Conservation (phyloP, 179 eudicot genomes). For the Amaranthus tricolor region DNA sequence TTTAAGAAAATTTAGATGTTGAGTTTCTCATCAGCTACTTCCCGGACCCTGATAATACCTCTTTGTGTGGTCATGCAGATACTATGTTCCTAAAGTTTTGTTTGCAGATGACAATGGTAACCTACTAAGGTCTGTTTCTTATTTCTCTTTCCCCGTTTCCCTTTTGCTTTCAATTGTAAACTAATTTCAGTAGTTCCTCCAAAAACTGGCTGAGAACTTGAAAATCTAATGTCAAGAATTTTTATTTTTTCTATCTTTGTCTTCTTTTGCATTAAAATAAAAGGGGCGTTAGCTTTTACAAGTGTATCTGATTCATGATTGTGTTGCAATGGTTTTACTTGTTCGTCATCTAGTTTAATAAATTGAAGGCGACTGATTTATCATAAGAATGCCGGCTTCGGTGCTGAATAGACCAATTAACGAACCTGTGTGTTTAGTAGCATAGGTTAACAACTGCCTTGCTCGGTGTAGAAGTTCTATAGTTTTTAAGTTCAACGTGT, state of each 20-base stretch:
- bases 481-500: background rate
- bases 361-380: background rate
- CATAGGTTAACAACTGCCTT: background rate
- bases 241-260: background rate
- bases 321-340: background rate
- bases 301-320: background rate
- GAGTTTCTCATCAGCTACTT: background rate
- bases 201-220: conserved; percentile 5
- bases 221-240: background rate
- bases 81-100: conserved; percentile 32
- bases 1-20: background rate
- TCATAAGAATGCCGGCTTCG: background rate
- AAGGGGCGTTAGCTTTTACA: background rate
- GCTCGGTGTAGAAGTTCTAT: background rate
- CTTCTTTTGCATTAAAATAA: background rate
- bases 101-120: conserved; percentile 32
- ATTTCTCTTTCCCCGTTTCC: background rate
- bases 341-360: background rate
- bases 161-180: background rate
- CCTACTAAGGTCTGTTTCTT: conserved; percentile 42
- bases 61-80: conserved; percentile 26
- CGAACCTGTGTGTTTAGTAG: background rate
- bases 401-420: background rate
- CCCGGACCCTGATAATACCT: background rate
- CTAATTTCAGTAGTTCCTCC: background rate